A percentile compares a stretch with the other conserved stretches of the same genome.
Evolutionary conservation across 257 asterid species (phyloP).

Genomic region (Petrea volubilis): DNA sequence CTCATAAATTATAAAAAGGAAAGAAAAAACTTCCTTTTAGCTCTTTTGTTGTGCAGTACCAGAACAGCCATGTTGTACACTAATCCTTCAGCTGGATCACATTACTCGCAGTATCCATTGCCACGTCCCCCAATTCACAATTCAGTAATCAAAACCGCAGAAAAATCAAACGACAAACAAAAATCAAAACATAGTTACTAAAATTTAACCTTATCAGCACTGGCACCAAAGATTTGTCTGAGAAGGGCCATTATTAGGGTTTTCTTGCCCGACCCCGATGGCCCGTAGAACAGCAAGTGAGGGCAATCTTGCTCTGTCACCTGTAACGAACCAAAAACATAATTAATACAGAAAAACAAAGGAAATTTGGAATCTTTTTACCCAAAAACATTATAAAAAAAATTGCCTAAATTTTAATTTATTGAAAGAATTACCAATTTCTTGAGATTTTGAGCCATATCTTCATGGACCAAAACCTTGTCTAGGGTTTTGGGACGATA

Average conservation of each 20-base stretch:
- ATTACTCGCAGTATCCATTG: not conserved
- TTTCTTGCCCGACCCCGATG: constrained; percentile 95
- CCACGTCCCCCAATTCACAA: not conserved
- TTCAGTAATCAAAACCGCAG: not conserved
- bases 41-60: not conserved
- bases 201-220: constrained; percentile 78
- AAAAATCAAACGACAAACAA: not conserved
- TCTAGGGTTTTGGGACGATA: constrained; percentile 96
- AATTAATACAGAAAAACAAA: not conserved
- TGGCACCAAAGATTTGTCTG: constrained; percentile 86
- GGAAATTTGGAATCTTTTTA: not conserved
- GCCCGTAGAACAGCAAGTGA: constrained; percentile 91
- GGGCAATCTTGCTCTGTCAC: constrained; percentile 96
- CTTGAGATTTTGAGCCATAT: constrained; percentile 85
- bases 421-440: constrained; percentile 58
- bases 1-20: no score
- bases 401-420: not conserved
- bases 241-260: constrained; percentile 98
- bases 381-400: not conserved
- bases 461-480: constrained; percentile 75
- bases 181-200: not conserved
- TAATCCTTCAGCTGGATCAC: not conserved
- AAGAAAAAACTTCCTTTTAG: not conserved
- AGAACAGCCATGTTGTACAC: not conserved
- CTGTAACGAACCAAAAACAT: constrained; percentile 35